phyloP scores from a whole-genome alignment of 2,329 filamentous ascomycete genomes.

The Blastomyces gilchristii region DNA sequence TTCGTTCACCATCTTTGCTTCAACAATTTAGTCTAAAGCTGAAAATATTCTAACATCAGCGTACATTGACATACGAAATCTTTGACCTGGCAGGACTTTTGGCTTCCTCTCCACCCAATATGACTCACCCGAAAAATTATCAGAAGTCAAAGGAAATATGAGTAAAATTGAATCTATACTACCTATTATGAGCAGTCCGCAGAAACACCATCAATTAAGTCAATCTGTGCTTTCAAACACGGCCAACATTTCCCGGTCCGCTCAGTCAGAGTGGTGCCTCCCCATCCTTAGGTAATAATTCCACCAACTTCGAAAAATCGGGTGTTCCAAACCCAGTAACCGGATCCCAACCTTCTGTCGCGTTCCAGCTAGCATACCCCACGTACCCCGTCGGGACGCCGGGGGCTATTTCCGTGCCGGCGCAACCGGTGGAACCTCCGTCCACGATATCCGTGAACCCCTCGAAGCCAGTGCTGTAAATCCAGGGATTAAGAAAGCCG shows the following conservation, averaged over 20 bases:
- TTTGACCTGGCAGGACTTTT: too few species aligned
- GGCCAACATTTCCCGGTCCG: neutral
- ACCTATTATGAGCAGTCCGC: too few species aligned
- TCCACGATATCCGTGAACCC: conserved; percentile 40
- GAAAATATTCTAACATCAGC: too few species aligned
- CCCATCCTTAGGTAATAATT: conserved; percentile 9
- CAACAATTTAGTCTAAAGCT: too few species aligned
- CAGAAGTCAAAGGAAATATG: too few species aligned
- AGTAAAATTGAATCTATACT: too few species aligned
- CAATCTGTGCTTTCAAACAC: too few species aligned
- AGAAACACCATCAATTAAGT: too few species aligned
- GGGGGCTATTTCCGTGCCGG: conserved; percentile 17
- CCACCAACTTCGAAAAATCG: conserved; percentile 17
- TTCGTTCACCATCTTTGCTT: too few species aligned
- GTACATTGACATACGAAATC: too few species aligned
- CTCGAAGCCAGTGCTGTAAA: conserved; percentile 39
- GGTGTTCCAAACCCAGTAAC: conserved; percentile 37
- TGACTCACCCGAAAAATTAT: too few species aligned
- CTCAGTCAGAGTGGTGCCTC: neutral
- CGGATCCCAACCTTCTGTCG: conserved; percentile 42
- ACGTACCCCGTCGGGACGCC: conserved; percentile 27
- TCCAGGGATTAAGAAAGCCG: conserved; percentile 54
- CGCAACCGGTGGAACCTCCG: conserved; percentile 40
- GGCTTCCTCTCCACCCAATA: too few species aligned
- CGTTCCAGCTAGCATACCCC: conserved; percentile 42